Conservation (phyloP, 306 rosid species). For the Abrus pulchellus region DNA sequence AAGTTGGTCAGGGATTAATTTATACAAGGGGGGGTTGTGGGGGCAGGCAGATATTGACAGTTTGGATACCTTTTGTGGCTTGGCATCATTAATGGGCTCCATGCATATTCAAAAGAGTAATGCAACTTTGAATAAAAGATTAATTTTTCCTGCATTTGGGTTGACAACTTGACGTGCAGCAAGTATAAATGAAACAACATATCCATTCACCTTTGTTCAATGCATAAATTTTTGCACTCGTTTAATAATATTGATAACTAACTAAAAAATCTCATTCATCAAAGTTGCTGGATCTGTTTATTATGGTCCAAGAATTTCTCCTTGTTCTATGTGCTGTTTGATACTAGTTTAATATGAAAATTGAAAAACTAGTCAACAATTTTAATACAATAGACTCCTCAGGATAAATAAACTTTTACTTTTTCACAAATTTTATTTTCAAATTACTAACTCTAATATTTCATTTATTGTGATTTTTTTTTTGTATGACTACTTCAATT, state of each 20-base stretch:
- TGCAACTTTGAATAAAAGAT: constrained; percentile 44
- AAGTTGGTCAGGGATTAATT: constrained; percentile 44
- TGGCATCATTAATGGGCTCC: constrained; percentile 63
- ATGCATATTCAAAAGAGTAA: constrained; percentile 46
- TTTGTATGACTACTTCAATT: no score
- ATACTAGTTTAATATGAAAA: no score
- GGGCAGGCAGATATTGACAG: constrained; percentile 55
- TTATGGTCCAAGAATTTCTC: not conserved
- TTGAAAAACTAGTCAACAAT: no score
- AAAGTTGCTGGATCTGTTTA: not conserved
- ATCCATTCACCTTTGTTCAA: constrained; percentile 47
- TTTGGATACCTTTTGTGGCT: constrained; percentile 55
- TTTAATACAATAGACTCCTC: no score
- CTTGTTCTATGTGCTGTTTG: not conserved
- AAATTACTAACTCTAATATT: no score
- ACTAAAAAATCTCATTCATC: not conserved
- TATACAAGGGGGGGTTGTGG: constrained; percentile 37
- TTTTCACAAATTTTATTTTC: no score
- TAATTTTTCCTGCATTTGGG: constrained; percentile 51
- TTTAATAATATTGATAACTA: constrained; percentile 22
- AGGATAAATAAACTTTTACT: no score
- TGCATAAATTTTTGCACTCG: constrained; percentile 39
- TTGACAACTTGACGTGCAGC: constrained; percentile 52
- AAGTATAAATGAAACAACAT: constrained; percentile 44
- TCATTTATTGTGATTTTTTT: no score